Evolutionary conservation across 257 asterid genomes (phyloP), one percentile per base, ranked within the genome.

Genomic region (Schizonepeta tenuifolia): DNA sequence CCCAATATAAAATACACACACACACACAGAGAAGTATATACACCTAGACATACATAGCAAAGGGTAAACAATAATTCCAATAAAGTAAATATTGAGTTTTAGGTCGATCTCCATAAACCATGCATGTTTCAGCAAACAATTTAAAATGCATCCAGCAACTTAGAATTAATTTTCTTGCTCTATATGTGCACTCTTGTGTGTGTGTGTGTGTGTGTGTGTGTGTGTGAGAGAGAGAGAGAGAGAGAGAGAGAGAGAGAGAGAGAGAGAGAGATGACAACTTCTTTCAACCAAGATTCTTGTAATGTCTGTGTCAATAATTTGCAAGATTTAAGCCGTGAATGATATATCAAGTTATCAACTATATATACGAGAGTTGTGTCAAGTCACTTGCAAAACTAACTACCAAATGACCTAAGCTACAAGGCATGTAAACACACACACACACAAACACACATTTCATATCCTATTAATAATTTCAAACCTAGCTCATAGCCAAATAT

Each of bases 321-420:
- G 44, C 35, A 78, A 67, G 43, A 65, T 65, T 65, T 53, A 69
- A 65, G 69, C 67, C 77, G 18, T 49, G 74, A 78, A 63, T 67
- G 64, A 76, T 71, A 58, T 40, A 78, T 41, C 46, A 36, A 62
- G 50, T 13, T 43, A 70, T 70, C 64, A 72, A 65, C 14, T 46
- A 60, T 72, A 60, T 72, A 24, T 33, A 40, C 28, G 58, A 33
- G 74, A 73, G 28, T 73, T 65, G 49, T 66, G 84, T 70, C 74
- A 70, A 44, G 86, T 82, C 86, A 71, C 72, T 69, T 77, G 59
- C 73, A 70, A 65, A 74, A 47, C 78, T 73, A 69, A 62, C 79
- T 24, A 73, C 61, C 70, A 56, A 67, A 75, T 77, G 49, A 78
- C 87, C 83, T 50, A 65, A 55, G 63, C 65, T 24, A 46, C 81